Evolutionary conservation across 2,329 filamentous ascomycete species (phyloP), one percentile per base, ranked within the genome.

Genomic region (Fusarium pseudonygamai): DNA sequence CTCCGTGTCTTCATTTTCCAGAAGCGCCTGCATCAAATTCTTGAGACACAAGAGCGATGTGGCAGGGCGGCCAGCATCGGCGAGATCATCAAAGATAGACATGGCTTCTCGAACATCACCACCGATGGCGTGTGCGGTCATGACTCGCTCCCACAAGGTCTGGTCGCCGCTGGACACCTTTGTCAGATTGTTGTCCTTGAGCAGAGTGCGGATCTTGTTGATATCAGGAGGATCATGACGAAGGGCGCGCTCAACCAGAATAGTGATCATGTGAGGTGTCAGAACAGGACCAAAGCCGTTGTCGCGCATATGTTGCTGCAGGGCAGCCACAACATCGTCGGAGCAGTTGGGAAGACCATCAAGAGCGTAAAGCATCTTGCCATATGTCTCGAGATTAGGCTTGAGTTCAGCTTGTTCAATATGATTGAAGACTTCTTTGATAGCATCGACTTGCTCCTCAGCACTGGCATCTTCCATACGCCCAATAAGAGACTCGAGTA

Each of bases 221-320:
- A 93, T 82, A 73, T 93, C 86, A 0, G 91, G 90, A 5, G 89
- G 89, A 3, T 82, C 69, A 57, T 85, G 86, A 14, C 84, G 77
- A 78, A 95, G 92, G 78, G 91, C 92, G 78, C 92, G 86, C 50
- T 91, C 88, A 50, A 93, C 84, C 26, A 96, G 87, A 77, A 92
- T 93, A 30, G 93, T 95, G 83, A 93, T 93, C 77, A 94, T 93
- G 75, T 94, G 88, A 3, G 89, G 81, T 8, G 88, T 88, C 5
- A 90, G 81, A 11, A 88, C 88, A 7, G 90, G 85, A 53, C 85
- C 79, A 47, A 92, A 77, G 26, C 87, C 86, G 30, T 85, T 82
- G 11, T 77, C 74, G 57, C 83, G 82, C 87, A 96, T 92, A 79
- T 92, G 88, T 3, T 84, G 81, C 47, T 94, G 85, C 13, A 96